Evolutionary conservation across 78 protist genomes (phyloP).

Genomic region (Corallochytrium limacisporum): DNA sequence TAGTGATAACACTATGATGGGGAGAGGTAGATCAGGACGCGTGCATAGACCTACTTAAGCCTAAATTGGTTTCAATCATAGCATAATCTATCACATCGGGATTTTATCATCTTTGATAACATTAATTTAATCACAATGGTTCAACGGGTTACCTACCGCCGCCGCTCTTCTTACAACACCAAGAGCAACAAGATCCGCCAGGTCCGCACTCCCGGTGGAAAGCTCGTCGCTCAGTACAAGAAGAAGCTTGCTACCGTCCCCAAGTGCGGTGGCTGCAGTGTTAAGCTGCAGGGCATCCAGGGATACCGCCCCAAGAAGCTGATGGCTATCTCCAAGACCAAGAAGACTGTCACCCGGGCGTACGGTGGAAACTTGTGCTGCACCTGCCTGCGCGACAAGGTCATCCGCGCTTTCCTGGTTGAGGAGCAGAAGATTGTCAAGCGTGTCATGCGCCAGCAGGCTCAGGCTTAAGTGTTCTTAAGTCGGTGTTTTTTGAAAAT

Average conservation of each 20-base stretch:
- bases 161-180: constrained; percentile 66
- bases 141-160: constrained; percentile 64
- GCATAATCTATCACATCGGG: no score
- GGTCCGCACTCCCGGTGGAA: constrained; percentile 65
- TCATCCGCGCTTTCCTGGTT: constrained; percentile 90
- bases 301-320: constrained; percentile 48
- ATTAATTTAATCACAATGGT: no score
- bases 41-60: no score
- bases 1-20: no score
- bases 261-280: constrained; percentile 75
- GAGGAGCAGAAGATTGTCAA: constrained; percentile 95
- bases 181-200: constrained; percentile 39
- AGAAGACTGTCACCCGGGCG: constrained; percentile 76
- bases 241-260: constrained; percentile 56
- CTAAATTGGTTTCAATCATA: no score
- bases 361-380: constrained; percentile 84
- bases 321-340: constrained; percentile 35
- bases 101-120: no score
- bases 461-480: no score
- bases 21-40: no score
- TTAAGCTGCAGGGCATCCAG: constrained; percentile 51
- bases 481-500: no score
- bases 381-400: constrained; percentile 68
- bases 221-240: constrained; percentile 50
- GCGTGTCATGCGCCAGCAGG: no score